A percentile compares a stretch with the other conserved stretches of the same genome.
Evolutionary conservation across 2,329 filamentous ascomycete species (phyloP).

Genomic region (Pseudogymnoascus sp.): DNA sequence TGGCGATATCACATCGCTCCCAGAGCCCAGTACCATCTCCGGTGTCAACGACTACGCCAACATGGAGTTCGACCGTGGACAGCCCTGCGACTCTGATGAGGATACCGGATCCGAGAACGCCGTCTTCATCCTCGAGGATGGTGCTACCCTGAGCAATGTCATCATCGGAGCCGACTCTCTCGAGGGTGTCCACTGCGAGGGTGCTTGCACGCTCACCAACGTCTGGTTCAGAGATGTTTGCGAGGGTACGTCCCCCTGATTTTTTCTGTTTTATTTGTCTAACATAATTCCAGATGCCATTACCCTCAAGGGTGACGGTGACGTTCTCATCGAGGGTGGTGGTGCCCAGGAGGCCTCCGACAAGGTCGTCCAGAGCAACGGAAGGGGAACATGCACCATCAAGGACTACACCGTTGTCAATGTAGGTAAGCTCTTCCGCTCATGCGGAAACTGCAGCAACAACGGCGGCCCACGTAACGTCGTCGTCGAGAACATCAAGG

Average conservation of each 20-base stretch:
- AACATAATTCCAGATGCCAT: slow-evolving; percentile 31
- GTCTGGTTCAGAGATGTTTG: slow-evolving; percentile 31
- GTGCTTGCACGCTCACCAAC: slow-evolving; percentile 38
- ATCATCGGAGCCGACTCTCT: slow-evolving; percentile 44
- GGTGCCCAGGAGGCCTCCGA: slow-evolving; percentile 28
- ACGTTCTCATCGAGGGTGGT: slow-evolving; percentile 30
- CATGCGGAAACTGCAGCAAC: slow-evolving; percentile 37
- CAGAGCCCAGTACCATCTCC: slow-evolving; percentile 11
- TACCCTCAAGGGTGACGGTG: slow-evolving; percentile 26
- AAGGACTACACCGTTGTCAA: slow-evolving; percentile 33
- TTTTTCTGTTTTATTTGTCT: slow-evolving; percentile 21
- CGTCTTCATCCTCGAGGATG: slow-evolving; percentile 44
- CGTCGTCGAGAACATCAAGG: slow-evolving; percentile 27
- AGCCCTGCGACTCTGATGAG: slow-evolving; percentile 15
- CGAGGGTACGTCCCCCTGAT: slow-evolving; percentile 16
- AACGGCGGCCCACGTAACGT: slow-evolving; percentile 25
- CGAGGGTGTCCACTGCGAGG: slow-evolving; percentile 44
- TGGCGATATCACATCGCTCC: slow-evolving; percentile 14
- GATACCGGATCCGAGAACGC: slow-evolving; percentile 27
- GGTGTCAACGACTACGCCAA: slow-evolving; percentile 17
- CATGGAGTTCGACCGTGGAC: slow-evolving; percentile 20
- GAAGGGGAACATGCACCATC: slow-evolving; percentile 26
- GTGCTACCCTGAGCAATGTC: slow-evolving; percentile 43
- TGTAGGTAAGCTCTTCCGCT: slow-evolving; percentile 38
- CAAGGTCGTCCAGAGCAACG: slow-evolving; percentile 32